Evolutionary conservation across 305 asterid species (phyloP).

Genomic region (Stenogyne calaminthoides): DNA sequence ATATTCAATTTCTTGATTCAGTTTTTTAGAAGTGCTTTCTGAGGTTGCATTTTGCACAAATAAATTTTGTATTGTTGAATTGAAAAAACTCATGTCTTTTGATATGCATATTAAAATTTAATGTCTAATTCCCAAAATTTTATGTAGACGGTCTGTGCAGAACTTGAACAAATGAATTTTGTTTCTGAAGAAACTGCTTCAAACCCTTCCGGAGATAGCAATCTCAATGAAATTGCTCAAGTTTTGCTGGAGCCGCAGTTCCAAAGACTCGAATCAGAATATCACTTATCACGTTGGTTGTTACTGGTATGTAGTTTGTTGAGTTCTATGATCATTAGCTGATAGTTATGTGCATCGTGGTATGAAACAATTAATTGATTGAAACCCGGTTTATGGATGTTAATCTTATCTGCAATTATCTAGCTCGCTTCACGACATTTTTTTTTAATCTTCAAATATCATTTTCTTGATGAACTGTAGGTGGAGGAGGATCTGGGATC

Average conservation of each 20-base stretch:
- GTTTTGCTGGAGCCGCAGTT: conserved; percentile 60
- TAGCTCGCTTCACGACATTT: not conserved
- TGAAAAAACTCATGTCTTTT: not conserved
- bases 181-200: conserved; percentile 37
- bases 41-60: not conserved
- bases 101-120: not conserved
- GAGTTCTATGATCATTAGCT: conserved; percentile 16
- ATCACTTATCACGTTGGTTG: conserved; percentile 57
- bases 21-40: conserved; percentile 14
- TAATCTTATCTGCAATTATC: not conserved
- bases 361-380: not conserved
- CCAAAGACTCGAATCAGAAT: conserved; percentile 66
- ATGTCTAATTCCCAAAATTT: conserved; percentile 28
- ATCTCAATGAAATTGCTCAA: conserved; percentile 49
- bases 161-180: conserved; percentile 46
- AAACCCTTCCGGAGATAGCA: conserved; percentile 36
- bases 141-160: conserved; percentile 48
- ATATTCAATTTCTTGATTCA: conserved; percentile 18
- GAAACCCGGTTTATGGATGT: conserved; percentile 17
- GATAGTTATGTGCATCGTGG: conserved; percentile 9
- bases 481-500: conserved; percentile 60
- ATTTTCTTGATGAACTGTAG: conserved; percentile 48
- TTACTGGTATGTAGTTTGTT: conserved; percentile 43
- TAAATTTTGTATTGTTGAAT: not conserved
- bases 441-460: not conserved